Base-by-base conservation (phyloP, 306 rosid species). In the Quercus berberidifolia region DNA sequence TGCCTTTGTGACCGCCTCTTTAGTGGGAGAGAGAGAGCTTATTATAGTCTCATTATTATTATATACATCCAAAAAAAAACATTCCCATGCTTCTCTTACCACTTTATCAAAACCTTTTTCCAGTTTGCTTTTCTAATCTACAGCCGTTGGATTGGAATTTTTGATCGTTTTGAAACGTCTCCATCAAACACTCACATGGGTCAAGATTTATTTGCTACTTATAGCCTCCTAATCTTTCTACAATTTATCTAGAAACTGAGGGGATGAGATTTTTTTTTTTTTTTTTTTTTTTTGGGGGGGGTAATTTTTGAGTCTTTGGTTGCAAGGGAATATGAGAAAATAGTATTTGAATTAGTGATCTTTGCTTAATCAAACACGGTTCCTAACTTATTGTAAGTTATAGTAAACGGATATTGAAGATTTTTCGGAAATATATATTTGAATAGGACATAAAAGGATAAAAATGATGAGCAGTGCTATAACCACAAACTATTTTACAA, bases 1-100 rank as follows among this genome's bases (percentile, higher is more conserved):
- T 88, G 89, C 82, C 76, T 31, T 69, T 65, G 79, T 62, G 73
- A 64, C 83, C 87, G 71, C 74, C 86, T 23, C 59, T 62, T 59
- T 81, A 83, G 84, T 79, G 79, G 67, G 72, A 41, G 46, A 41
- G 46, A 38, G 35, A 21, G 5, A 15, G 58, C 76, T 38, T 76
- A 54, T 43, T 69, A 59, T 85, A 71, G 62, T 55, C 56, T 49
- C 76, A 26, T 75, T 12, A 60, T 78, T 41, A 38, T 30, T 54
- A 52, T 60, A 18, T n/a, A n/a, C 80, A 68, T 23, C 71, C 58
- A 18, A 28, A 64, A 15, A 64, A 64, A 63, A 76, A 41, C 71
- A 74, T 60, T 74, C 64, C 69, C 54, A 71, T 30, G 13, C 43
- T 31, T 5, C 72, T 6, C 3, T 67, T 11, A 8, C 52, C 38